These are phyloP conservation scores for Raffaelea albimanens DNA, from an alignment of 2,329 filamentous ascomycete species.

Conservation along the genomic window DNA sequence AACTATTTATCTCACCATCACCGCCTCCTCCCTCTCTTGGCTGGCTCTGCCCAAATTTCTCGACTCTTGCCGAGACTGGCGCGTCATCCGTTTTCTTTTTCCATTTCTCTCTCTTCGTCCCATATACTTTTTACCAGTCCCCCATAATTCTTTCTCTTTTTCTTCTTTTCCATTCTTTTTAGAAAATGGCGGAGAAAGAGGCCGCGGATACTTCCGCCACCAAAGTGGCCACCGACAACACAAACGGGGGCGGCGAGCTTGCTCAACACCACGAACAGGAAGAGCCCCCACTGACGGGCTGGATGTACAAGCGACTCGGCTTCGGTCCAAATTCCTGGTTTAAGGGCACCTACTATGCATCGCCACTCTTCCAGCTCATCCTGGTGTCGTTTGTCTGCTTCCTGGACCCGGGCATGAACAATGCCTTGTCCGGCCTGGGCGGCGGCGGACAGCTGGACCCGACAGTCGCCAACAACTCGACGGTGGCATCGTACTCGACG, in stretches of 20 bases:
- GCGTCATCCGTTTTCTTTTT: too few relatives aligned
- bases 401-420: conserved; percentile 15
- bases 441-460: conserved; percentile 14
- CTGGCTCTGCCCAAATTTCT: too few relatives aligned
- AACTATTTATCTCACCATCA: too few relatives aligned
- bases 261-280: background rate
- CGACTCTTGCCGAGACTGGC: too few relatives aligned
- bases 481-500: conserved; percentile 38
- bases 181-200: too few relatives aligned
- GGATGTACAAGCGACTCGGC: conserved; percentile 57
- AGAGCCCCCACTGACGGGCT: conserved; percentile 23
- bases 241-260: too few relatives aligned
- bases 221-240: too few relatives aligned
- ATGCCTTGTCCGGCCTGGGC: conserved; percentile 16
- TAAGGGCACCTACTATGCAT: conserved; percentile 57
- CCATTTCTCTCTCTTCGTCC: too few relatives aligned
- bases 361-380: conserved; percentile 59
- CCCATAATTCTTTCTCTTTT: background rate
- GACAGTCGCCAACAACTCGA: conserved; percentile 19
- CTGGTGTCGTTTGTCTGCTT: conserved; percentile 60
- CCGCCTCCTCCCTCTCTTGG: too few relatives aligned
- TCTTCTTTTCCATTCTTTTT: background rate
- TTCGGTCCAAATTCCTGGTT: conserved; percentile 41
- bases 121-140: background rate
- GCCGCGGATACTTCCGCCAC: too few relatives aligned